Percentiles rank a stretch among this genome's conserved stretches.
Conservation (phyloP, 306 rosid genomes). For the Mucuna pruriens region DNA sequence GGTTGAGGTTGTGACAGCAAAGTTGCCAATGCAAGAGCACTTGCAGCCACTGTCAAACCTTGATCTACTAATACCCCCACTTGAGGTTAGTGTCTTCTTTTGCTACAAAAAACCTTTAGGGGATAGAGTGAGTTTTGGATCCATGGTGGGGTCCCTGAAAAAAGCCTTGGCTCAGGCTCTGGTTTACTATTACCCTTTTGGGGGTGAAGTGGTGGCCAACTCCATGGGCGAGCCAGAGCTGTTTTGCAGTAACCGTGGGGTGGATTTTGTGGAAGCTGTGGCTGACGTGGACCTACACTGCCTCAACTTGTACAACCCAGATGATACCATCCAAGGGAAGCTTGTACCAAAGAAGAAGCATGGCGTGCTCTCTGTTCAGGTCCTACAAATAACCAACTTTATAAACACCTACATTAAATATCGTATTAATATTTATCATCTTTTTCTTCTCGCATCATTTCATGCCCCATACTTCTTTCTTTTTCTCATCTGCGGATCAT, state of each 20-base stretch:
- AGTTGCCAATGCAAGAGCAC: slow-evolving; percentile 62
- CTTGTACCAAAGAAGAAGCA: slow-evolving; percentile 59
- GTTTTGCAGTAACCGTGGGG: slow-evolving; percentile 77
- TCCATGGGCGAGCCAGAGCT: slow-evolving; percentile 71
- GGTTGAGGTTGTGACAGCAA: slow-evolving; percentile 63
- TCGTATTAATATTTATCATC: too few species aligned
- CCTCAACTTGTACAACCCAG: slow-evolving; percentile 68
- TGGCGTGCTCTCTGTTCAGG: slow-evolving; percentile 75
- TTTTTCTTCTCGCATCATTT: too few species aligned
- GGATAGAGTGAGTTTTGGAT: not conserved
- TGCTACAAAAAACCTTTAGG: slow-evolving; percentile 48
- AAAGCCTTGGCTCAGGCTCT: slow-evolving; percentile 56
- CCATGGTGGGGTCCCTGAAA: slow-evolving; percentile 49
- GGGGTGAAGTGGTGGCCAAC: slow-evolving; percentile 64
- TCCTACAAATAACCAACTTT: not conserved
- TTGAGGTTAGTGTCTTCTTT: slow-evolving; percentile 70
- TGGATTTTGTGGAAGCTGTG: slow-evolving; percentile 63
- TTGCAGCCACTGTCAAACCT: slow-evolving; percentile 78
- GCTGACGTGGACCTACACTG: slow-evolving; percentile 58
- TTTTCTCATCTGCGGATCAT: too few species aligned
- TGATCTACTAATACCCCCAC: slow-evolving; percentile 64
- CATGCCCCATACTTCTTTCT: too few species aligned
- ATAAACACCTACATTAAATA: too few species aligned
- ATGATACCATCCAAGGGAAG: slow-evolving; percentile 56
- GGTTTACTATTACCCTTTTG: slow-evolving; percentile 59